These are phyloP conservation scores for Termitomyces sp. DNA, from an alignment of 768 basidiomycete genomes.

Conservation along the genomic window DNA sequence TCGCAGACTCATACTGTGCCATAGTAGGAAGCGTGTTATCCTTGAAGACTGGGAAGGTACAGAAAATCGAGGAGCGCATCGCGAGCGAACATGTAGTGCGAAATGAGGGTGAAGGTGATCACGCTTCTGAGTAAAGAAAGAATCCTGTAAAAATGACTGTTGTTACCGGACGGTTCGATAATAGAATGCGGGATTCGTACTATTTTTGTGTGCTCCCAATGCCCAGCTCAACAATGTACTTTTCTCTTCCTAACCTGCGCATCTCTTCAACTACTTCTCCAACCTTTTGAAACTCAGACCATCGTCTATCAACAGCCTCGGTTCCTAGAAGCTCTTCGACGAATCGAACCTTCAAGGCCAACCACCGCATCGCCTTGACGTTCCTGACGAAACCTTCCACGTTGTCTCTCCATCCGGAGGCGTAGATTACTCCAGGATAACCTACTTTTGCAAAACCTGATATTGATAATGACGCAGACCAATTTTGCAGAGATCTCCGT, in stretches of 20 bases:
- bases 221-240: conserved; percentile 61
- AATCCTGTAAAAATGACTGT: neutral
- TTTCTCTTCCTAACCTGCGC: conserved; percentile 53
- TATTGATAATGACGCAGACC: conserved; percentile 54
- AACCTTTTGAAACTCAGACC: conserved; percentile 69
- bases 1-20: no score
- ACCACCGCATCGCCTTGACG: conserved; percentile 78
- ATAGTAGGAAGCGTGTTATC: neutral
- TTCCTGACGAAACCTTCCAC: conserved; percentile 65
- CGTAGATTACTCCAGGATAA: conserved; percentile 75
- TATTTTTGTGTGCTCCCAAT: conserved; percentile 45
- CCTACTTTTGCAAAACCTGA: conserved; percentile 74
- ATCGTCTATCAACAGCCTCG: conserved; percentile 26
- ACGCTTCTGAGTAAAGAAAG: neutral
- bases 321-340: conserved; percentile 40
- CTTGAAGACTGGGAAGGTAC: neutral
- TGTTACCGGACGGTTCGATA: neutral
- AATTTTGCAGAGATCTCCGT: conserved; percentile 53
- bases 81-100: neutral
- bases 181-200: neutral
- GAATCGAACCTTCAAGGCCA: conserved; percentile 65
- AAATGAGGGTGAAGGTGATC: neutral
- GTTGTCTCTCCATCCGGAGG: conserved; percentile 49
- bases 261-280: conserved; percentile 71
- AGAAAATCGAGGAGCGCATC: neutral